These are phyloP conservation scores for Stemphylium lycopersici DNA, from an alignment of 2,329 filamentous ascomycete species.

Conservation along the genomic window DNA sequence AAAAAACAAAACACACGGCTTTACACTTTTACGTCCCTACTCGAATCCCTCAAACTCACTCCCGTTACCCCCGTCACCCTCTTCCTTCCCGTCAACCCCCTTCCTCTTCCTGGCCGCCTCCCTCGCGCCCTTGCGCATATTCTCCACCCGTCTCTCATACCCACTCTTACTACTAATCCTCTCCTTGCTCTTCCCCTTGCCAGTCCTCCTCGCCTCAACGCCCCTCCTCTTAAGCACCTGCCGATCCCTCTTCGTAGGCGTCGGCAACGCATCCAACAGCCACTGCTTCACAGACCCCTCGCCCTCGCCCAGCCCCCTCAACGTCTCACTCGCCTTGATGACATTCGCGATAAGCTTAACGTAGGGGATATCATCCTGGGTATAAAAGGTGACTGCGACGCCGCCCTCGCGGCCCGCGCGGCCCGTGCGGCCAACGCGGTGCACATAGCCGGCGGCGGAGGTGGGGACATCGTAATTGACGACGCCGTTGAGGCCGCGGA, in stretches of 20 bases:
- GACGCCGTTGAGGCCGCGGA: conserved; percentile 91
- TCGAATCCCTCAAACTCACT: conserved; percentile 51
- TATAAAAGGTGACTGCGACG: conserved; percentile 92
- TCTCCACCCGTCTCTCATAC: conserved; percentile 72
- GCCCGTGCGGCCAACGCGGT: conserved; percentile 90
- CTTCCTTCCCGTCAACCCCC: conserved; percentile 18
- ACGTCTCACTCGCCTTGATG: conserved; percentile 80
- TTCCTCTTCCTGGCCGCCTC: conserved; percentile 42
- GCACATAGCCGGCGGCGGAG: conserved; percentile 88
- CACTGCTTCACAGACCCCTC: conserved; percentile 65
- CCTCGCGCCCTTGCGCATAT: conserved; percentile 65
- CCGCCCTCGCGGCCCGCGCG: conserved; percentile 86
- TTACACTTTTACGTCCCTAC: background rate
- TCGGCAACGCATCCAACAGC: conserved; percentile 86
- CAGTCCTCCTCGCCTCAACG: conserved; percentile 70
- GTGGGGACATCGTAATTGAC: conserved; percentile 97
- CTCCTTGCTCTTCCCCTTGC: conserved; percentile 38
- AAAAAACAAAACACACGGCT: too few species aligned
- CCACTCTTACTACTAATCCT: conserved; percentile 85
- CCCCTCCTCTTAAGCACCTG: conserved; percentile 82
- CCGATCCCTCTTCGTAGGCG: conserved; percentile 81
- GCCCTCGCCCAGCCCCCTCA: conserved; percentile 53
- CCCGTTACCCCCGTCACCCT: conserved; percentile 15
- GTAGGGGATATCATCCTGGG: conserved; percentile 88
- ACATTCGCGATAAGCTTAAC: conserved; percentile 94